These are phyloP conservation scores for Cryptococcus sp. DNA, from an alignment of 1,284 basidiomycete genomes.

Conservation along the genomic window DNA sequence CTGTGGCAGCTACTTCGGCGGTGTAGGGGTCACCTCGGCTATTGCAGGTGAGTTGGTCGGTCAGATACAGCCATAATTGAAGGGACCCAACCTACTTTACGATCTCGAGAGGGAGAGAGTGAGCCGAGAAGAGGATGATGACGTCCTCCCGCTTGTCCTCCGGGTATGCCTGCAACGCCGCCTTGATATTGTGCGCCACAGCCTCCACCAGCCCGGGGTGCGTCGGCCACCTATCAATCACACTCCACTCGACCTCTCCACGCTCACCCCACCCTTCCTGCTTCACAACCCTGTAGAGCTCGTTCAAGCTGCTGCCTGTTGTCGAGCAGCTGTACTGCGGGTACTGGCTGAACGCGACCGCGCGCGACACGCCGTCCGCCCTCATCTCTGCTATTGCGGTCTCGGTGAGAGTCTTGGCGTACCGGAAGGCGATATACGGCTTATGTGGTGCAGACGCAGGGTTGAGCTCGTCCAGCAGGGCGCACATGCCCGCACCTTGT, in stretches of 20 bases:
- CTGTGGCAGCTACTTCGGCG: slow-evolving; percentile 90
- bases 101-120: slow-evolving; percentile 95
- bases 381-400: slow-evolving; percentile 80
- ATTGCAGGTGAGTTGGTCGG: slow-evolving; percentile 43
- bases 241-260: slow-evolving; percentile 81
- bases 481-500: slow-evolving; percentile 88
- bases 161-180: slow-evolving; percentile 76
- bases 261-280: slow-evolving; percentile 53
- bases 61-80: not conserved
- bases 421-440: slow-evolving; percentile 90
- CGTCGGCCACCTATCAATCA: slow-evolving; percentile 97
- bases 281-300: slow-evolving; percentile 66
- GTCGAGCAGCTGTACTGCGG: slow-evolving; percentile 99
- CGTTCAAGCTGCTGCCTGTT: slow-evolving; percentile 94
- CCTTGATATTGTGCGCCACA: slow-evolving; percentile 82
- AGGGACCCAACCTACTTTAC: slow-evolving; percentile 60
- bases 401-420: slow-evolving; percentile 85
- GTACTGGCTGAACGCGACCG: slow-evolving; percentile 97
- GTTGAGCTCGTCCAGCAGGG: slow-evolving; percentile 86
- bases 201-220: slow-evolving; percentile 92
- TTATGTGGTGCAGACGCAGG: slow-evolving; percentile 94
- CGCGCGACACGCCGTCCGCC: slow-evolving; percentile 84
- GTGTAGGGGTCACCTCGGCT: slow-evolving; percentile 98
- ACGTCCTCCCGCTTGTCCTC: slow-evolving; percentile 64
- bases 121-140: slow-evolving; percentile 92